Evolutionary conservation across 805 yeast species (phyloP).

Genomic region (Grigorovia humatica): DNA sequence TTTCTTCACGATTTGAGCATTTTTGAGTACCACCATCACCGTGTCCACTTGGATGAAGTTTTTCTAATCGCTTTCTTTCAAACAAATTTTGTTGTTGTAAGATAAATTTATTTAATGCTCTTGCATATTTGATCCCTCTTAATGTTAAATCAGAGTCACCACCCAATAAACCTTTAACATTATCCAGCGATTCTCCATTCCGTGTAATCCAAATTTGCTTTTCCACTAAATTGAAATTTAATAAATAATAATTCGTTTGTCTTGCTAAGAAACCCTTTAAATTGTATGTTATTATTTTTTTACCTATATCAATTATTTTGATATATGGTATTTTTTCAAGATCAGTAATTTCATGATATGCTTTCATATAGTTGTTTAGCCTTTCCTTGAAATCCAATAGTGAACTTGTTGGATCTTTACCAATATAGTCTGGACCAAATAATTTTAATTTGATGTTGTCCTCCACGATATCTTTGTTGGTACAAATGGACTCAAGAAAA

Average conservation of each 20-base stretch:
- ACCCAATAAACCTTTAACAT: slow-evolving; percentile 77
- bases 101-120: slow-evolving; percentile 66
- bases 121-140: slow-evolving; percentile 67
- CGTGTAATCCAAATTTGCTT: slow-evolving; percentile 92
- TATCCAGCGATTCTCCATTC: slow-evolving; percentile 87
- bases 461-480: slow-evolving; percentile 68
- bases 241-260: slow-evolving; percentile 80
- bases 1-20: background rate
- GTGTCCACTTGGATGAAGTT: slow-evolving; percentile 32
- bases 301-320: slow-evolving; percentile 93
- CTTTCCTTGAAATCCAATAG: slow-evolving; percentile 74
- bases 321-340: slow-evolving; percentile 70
- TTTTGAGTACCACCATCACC: background rate
- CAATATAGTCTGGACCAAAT: slow-evolving; percentile 84
- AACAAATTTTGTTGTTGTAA: slow-evolving; percentile 60
- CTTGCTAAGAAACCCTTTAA: slow-evolving; percentile 84
- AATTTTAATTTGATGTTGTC: slow-evolving; percentile 76
- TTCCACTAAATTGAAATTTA: slow-evolving; percentile 80
- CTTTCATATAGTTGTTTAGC: slow-evolving; percentile 72
- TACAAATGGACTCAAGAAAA: slow-evolving; percentile 79
- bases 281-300: slow-evolving; percentile 84
- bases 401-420: slow-evolving; percentile 76
- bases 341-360: slow-evolving; percentile 84
- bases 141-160: slow-evolving; percentile 79
- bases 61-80: slow-evolving; percentile 40